phyloP scores from a whole-genome alignment of 192 early-diverging fungal species.

The Phlyctochytrium planicorne region DNA sequence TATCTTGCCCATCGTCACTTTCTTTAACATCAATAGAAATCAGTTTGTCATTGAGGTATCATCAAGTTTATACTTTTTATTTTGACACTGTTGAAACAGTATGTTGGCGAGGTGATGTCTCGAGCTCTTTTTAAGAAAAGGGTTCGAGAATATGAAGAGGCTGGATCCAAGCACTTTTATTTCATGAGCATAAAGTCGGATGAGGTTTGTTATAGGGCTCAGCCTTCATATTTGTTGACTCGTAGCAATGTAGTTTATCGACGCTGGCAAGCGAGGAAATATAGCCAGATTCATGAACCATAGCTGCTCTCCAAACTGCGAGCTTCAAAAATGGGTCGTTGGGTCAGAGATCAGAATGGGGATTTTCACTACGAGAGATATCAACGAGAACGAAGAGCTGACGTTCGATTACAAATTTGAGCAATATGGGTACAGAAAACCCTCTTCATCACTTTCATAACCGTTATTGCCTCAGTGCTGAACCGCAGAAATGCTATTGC shows the following conservation, averaged over 20 bases:
- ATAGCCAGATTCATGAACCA: constrained; percentile 98
- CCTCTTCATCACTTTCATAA: constrained; percentile 2
- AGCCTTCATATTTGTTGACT: background rate
- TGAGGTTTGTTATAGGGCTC: constrained; percentile 54
- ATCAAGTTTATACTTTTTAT: background rate
- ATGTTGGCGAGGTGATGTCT: constrained; percentile 93
- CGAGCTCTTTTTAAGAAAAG: constrained; percentile 79
- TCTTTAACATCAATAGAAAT: constrained; percentile 47
- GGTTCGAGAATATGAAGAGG: constrained; percentile 74
- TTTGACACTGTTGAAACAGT: constrained; percentile 40
- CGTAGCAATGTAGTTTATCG: constrained; percentile 72
- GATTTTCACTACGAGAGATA: constrained; percentile 83
- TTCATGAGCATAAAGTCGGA: constrained; percentile 95
- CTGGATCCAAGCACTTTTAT: constrained; percentile 91
- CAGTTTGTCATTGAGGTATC: constrained; percentile 84
- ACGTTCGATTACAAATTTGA: constrained; percentile 99
- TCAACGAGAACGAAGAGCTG: constrained; percentile 81
- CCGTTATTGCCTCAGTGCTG: constrained; percentile 48
- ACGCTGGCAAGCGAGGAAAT: constrained; percentile 91
- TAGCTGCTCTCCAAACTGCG: constrained; percentile 93
- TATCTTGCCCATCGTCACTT: constrained; percentile 36
- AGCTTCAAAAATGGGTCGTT: constrained; percentile 96
- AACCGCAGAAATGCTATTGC: constrained; percentile 92
- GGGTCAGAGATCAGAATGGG: constrained; percentile 86
- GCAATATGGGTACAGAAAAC: constrained; percentile 77